Evolutionary conservation across 441 rosid genomes (phyloP).

Genomic region (Adansonia grandidieri): DNA sequence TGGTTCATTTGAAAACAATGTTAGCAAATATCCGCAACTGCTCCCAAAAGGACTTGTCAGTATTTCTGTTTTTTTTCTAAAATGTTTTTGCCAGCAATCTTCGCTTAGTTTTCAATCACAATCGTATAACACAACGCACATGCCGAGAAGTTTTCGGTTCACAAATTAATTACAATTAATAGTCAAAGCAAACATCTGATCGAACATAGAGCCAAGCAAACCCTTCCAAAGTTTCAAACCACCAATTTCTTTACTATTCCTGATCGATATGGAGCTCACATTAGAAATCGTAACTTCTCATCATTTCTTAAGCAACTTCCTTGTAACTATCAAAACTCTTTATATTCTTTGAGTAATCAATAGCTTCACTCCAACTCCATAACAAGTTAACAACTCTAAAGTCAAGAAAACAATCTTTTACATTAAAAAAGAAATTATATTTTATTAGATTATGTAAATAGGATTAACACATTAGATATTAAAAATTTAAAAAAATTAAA

Average conservation of each 20-base stretch:
- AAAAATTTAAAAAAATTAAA: no score
- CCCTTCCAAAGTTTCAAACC: background rate
- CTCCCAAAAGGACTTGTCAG: no score
- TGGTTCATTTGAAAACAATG: no score
- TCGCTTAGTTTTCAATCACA: background rate
- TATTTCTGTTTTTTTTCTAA: no score
- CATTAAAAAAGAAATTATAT: no score
- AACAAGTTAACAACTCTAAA: background rate
- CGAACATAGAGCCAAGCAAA: background rate
- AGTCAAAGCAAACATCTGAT: background rate
- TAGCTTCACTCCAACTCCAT: slow-evolving; percentile 6
- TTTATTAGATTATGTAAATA: no score
- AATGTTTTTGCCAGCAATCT: background rate
- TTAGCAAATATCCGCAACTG: no score
- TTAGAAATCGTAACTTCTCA: background rate
- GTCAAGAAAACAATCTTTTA: background rate
- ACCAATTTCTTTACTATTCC: background rate
- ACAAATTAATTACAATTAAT: background rate
- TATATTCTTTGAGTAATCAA: background rate
- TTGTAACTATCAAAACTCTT: background rate
- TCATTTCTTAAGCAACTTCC: background rate
- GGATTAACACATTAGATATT: no score
- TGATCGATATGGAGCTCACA: background rate
- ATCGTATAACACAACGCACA: background rate
- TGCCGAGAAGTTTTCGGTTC: background rate